Conservation (phyloP, 768 basidiomycete species). For the Pleurotus platypus region DNA sequence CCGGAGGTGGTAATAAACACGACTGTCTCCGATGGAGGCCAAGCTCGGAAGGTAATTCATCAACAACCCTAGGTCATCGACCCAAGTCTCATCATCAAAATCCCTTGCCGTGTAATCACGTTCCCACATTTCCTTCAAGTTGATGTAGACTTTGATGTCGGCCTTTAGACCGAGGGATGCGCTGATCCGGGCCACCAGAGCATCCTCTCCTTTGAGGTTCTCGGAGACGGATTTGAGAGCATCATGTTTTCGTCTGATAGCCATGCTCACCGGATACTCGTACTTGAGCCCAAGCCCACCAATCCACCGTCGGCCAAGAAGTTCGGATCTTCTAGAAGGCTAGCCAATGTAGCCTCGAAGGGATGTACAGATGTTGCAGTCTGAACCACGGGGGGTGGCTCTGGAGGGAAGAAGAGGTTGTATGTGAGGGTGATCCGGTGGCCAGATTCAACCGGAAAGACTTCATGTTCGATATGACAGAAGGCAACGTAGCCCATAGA, state of each 20-base stretch:
- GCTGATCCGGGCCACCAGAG: conserved; percentile 17
- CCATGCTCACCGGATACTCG: conserved; percentile 24
- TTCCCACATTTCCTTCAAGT: no score
- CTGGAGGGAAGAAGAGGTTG: conserved; percentile 30
- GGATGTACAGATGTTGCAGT: no score
- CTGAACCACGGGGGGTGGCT: no score
- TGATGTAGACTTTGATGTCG: conserved; percentile 18
- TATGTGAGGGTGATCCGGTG: conserved; percentile 36
- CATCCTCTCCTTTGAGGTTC: conserved; percentile 28
- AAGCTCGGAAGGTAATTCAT: no score
- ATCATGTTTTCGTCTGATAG: background rate
- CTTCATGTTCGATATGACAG: conserved; percentile 44
- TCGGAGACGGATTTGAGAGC: conserved; percentile 12
- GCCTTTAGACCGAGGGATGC: conserved; percentile 13
- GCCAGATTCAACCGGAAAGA: conserved; percentile 31
- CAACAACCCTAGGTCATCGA: no score
- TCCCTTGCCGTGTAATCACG: no score
- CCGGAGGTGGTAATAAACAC: no score
- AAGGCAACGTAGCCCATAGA: conserved; percentile 32
- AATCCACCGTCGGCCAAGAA: conserved; percentile 28
- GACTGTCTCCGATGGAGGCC: no score
- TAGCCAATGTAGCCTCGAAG: conserved; percentile 18
- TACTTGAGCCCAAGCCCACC: conserved; percentile 30
- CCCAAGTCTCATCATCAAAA: no score
- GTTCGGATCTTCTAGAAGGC: conserved; percentile 19